Base-by-base conservation (phyloP, 2,329 filamentous ascomycete genomes). In the Cladobotryum mycophilum region DNA sequence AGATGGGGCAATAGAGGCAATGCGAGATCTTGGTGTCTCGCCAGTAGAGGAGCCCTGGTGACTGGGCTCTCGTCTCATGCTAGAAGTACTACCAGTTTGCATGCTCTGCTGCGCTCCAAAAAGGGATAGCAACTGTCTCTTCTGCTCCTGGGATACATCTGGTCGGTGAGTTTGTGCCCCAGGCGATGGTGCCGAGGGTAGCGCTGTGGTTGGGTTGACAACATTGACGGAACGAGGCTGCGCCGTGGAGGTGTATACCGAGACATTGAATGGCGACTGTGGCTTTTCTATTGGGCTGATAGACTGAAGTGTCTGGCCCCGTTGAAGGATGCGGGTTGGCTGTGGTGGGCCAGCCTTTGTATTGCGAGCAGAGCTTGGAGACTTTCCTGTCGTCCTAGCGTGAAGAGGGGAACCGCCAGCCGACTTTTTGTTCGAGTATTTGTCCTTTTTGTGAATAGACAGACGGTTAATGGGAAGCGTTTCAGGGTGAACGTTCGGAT, bases 51-150 rank as follows among this genome's bases (percentile, higher is more conserved):
- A 36, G n/a, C 44, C 47, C 17, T 25, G 15, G 9, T 48, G 49
- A 34, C 25, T 30, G 13, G 34, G 41, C 22, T 55, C 42, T 5
- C 18, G 51, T 1, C 43, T 30, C 15, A 45, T 15, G 18, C 18
- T 36, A 18, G 48, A 30, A 18, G 51, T 41, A 35, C 60, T 55
- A 22, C 51, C 61, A 40, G 25, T 30, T 60, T 59, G 36, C 36
- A n/a, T n/a, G 14, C 17, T 6, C 13, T 38, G 30, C 59, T 60
- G n/a, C 59, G 79, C 80, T 22, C 79, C 76, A 60, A 88, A 86
- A 2, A 88, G 74, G 5, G 83, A 85, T 12, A 88, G 70, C 70
- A 78, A 17, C 53, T 65, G 60, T 51, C 60, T 56, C 52, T 68
- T 68, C 55, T 70, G 65, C 17, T 64, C 61, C 33, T 57, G 54